Evolutionary conservation across 345 rosid species (phyloP), one percentile per base, ranked within the genome.

Genomic region (Acer yangbiense): DNA sequence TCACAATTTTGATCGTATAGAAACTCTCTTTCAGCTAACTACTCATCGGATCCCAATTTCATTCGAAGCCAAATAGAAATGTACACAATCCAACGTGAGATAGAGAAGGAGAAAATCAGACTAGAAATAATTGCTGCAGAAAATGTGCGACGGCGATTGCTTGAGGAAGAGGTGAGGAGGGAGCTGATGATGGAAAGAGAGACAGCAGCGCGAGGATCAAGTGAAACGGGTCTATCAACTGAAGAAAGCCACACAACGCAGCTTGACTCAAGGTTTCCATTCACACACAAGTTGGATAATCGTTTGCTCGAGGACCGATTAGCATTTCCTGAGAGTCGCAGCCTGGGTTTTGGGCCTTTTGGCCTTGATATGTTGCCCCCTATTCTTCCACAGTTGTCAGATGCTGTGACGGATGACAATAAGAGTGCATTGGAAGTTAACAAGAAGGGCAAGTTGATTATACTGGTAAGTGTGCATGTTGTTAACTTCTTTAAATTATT

Each of bases 131-230:
- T 87, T 7, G 72, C 79, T 0, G 75, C 78, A 20, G 90, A 84
- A 71, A 69, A 80, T 6, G 63, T 57, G 11, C 74, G 84, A 7
- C 82, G 86, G 54, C 76, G 81, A 66, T 74, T 69, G 44, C 83
- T 89, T 16, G 82, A 86, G 61, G 89, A 81, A 0, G 89, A 89
- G 76, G 87, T 87, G 29, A 71, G 80, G 74, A 77, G 81, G 11
- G 92, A 89, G 85, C 77, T 90, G 81, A 76, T 83, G 57, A 68
- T 79, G 12, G 89, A 88, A 73, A 80, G 83, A 81, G 86, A 83
- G 62, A 76, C 82, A 82, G 83, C 82, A 11, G 44, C 64, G 72
- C 77, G 63, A 29, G 41, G 72, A 20, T 58, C 73, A 0, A 9
- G 71, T 0, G 78, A 77, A 57, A 76, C 25, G 62, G 43, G 75